Evolutionary conservation across 192 early-diverging fungal species (phyloP).

Genomic region (Diversispora eburnea): DNA sequence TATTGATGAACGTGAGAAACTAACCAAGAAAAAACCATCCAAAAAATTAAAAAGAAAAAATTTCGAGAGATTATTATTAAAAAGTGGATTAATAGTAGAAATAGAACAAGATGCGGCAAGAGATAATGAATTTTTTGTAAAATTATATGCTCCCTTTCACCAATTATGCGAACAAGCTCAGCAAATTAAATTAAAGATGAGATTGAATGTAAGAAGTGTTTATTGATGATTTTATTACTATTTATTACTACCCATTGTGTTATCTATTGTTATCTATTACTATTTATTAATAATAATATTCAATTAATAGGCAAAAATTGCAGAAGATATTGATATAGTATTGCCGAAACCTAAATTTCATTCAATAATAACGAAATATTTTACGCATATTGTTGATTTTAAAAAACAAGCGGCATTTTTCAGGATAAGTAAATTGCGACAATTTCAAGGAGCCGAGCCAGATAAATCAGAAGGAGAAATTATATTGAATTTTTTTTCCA

Average conservation of each 20-base stretch:
- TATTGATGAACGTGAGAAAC: constrained; percentile 32
- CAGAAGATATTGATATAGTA: neutral
- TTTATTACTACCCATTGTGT: neutral
- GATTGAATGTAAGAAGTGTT: constrained; percentile 35
- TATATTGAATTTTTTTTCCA: constrained; percentile 37
- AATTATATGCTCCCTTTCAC: constrained; percentile 41
- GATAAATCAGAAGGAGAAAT: constrained; percentile 37
- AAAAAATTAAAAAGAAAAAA: constrained; percentile 27
- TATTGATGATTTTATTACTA: constrained; percentile 4
- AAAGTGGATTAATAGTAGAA: constrained; percentile 38
- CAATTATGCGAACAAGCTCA: constrained; percentile 42
- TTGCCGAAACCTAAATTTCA: neutral
- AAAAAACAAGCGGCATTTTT: constrained; percentile 39
- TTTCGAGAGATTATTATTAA: constrained; percentile 40
- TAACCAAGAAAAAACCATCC: constrained; percentile 15
- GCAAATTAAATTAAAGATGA: constrained; percentile 33
- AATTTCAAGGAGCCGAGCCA: constrained; percentile 36
- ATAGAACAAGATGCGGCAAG: constrained; percentile 36
- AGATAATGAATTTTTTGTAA: constrained; percentile 38
- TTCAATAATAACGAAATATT: constrained; percentile 12
- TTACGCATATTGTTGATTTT: constrained; percentile 25
- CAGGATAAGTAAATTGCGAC: constrained; percentile 34
- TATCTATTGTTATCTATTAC: neutral
- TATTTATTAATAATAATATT: constrained; percentile 4
- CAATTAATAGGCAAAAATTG: constrained; percentile 29